phyloP scores from a whole-genome alignment of 2,329 filamentous ascomycete species.

The Magnaporthales sp. region DNA sequence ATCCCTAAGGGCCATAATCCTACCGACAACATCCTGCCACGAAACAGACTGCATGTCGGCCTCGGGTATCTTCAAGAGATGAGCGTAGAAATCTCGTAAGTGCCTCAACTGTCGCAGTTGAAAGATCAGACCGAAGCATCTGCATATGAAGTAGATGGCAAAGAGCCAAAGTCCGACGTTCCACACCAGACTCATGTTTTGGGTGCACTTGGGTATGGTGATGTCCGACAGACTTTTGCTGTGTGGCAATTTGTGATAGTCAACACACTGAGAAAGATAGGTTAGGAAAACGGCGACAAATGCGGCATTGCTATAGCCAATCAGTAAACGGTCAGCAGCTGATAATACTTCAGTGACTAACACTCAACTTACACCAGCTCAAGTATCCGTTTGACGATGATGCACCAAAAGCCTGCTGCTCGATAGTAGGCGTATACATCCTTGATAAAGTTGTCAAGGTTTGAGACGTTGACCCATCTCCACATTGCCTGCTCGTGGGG shows the following conservation, averaged over 20 bases:
- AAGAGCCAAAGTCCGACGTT: slow-evolving; percentile 78
- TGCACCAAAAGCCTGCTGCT: slow-evolving; percentile 77
- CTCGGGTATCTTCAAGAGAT: slow-evolving; percentile 72
- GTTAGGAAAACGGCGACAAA: slow-evolving; percentile 79
- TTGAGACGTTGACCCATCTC: slow-evolving; percentile 86
- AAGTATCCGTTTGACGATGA: slow-evolving; percentile 61
- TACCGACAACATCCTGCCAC: slow-evolving; percentile 83
- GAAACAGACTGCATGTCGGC: slow-evolving; percentile 89
- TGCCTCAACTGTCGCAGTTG: slow-evolving; percentile 65
- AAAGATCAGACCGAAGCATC: slow-evolving; percentile 63
- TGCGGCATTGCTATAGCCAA: slow-evolving; percentile 53
- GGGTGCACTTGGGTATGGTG: slow-evolving; percentile 65
- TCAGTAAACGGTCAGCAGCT: neutral
- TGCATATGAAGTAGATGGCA: slow-evolving; percentile 77
- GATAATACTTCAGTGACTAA: neutral
- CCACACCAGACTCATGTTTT: slow-evolving; percentile 64
- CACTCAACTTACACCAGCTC: slow-evolving; percentile 56
- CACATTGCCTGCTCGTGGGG: slow-evolving; percentile 71
- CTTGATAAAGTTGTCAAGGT: slow-evolving; percentile 78
- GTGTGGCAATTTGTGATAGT: slow-evolving; percentile 66
- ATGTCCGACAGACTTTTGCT: slow-evolving; percentile 47
- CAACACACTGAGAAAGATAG: slow-evolving; percentile 77
- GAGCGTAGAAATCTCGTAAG: slow-evolving; percentile 77
- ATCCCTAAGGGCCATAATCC: slow-evolving; percentile 76
- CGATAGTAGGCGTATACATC: slow-evolving; percentile 82